Conservation (phyloP, 2,329 filamentous ascomycete species). For the Ophiognomonia clavigignenti-juglandacearum region DNA sequence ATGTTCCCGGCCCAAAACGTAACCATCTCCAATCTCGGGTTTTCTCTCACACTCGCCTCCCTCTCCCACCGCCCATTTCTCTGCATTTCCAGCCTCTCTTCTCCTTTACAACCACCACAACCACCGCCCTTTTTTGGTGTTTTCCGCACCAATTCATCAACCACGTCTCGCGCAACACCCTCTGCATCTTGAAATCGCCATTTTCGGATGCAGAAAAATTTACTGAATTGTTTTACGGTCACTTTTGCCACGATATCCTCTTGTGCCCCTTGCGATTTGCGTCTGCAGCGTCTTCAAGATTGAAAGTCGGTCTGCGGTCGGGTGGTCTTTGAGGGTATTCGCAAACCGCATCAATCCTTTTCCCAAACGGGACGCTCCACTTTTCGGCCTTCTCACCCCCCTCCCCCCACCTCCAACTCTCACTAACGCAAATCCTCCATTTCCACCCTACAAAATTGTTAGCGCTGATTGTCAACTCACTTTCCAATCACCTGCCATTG, state of each 20-base stretch:
- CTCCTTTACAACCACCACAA: conserved; percentile 24
- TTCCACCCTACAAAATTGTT: conserved; percentile 4
- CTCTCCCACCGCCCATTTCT: conserved; percentile 29
- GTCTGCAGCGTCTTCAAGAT: conserved; percentile 3
- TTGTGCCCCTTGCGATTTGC: conserved; percentile 17
- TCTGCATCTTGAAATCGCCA: conserved; percentile 31
- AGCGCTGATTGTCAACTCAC: neutral
- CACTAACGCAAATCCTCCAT: conserved; percentile 11
- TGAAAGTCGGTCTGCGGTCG: conserved; percentile 1
- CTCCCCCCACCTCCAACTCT: neutral
- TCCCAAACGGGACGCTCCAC: conserved; percentile 14
- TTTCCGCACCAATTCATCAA: conserved; percentile 24
- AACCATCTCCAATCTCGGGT: conserved; percentile 42
- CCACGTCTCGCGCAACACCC: conserved; percentile 23
- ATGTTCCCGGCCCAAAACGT: conserved; percentile 41
- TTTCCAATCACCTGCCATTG: too few relatives aligned
- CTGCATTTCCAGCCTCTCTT: conserved; percentile 25
- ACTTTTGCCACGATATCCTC: conserved; percentile 21
- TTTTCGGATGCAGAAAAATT: conserved; percentile 29
- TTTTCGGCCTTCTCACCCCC: conserved; percentile 11
- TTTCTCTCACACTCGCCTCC: conserved; percentile 10
- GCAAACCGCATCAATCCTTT: conserved; percentile 6
- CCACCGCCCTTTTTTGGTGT: conserved; percentile 22
- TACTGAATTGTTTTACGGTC: conserved; percentile 24
- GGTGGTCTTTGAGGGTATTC: conserved; percentile 21